phyloP scores from a whole-genome alignment of 148 eudicot genomes.

The Silene latifolia region DNA sequence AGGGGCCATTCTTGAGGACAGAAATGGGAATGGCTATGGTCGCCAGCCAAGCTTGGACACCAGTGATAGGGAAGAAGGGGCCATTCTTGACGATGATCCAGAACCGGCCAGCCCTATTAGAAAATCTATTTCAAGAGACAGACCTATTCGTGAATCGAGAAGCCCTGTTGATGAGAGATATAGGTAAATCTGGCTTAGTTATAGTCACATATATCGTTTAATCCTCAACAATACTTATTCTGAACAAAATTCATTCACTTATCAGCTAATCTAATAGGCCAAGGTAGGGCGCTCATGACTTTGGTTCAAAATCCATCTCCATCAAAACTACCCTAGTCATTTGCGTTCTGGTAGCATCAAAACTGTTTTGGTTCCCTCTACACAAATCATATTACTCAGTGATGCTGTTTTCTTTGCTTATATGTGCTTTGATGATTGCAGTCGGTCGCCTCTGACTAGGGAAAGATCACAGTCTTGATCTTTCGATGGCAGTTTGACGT shows the following conservation, averaged over 20 bases:
- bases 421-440: constrained; percentile 23
- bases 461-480: constrained; percentile 42
- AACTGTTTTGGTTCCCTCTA: no score
- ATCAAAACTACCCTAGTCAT: no score
- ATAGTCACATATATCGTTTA: neutral
- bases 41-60: constrained; percentile 33
- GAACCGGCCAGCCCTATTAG: constrained; percentile 36
- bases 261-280: no score
- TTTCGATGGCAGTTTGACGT: neutral
- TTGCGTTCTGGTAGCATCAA: no score
- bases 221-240: neutral
- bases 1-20: constrained; percentile 41
- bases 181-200: constrained; percentile 32
- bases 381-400: neutral
- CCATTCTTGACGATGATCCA: constrained; percentile 40
- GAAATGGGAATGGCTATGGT: constrained; percentile 39
- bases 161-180: constrained; percentile 40
- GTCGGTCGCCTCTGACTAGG: constrained; percentile 33
- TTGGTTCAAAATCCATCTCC: no score
- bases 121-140: constrained; percentile 32
- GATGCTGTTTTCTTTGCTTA: neutral
- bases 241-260: no score
- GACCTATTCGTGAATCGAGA: constrained; percentile 44
- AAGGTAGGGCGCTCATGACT: no score
- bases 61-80: constrained; percentile 22